These are phyloP conservation scores for Saksenaea vasiformis DNA, from an alignment of 371 early-diverging fungal species.

Conservation along the genomic window DNA sequence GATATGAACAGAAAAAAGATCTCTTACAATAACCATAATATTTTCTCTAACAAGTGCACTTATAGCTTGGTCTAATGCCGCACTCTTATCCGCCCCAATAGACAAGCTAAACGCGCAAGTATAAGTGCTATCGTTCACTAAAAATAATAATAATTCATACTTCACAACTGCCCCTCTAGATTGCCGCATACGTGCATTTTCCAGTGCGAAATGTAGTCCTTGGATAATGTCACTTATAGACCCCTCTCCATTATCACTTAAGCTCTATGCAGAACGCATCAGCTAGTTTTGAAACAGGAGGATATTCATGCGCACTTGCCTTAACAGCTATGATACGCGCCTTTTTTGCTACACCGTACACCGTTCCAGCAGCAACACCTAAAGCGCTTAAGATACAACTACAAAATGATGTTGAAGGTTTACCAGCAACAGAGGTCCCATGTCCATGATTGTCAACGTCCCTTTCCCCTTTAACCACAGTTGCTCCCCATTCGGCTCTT, in stretches of 20 bases:
- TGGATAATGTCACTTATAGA: constrained; percentile 54
- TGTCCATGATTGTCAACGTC: constrained; percentile 65
- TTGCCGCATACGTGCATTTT: constrained; percentile 85
- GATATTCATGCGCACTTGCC: neutral
- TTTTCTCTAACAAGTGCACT: constrained; percentile 11
- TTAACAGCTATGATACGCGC: constrained; percentile 65
- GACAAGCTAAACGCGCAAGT: constrained; percentile 12
- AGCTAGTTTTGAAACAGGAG: neutral
- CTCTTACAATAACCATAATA: constrained; percentile 9
- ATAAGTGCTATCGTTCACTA: neutral
- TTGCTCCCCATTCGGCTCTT: constrained; percentile 63
- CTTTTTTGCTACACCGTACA: constrained; percentile 62
- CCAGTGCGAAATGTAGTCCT: constrained; percentile 67
- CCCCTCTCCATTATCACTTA: constrained; percentile 48
- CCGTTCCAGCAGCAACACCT: constrained; percentile 49
- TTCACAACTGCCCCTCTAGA: constrained; percentile 75
- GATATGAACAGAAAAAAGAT: neutral
- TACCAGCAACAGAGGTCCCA: constrained; percentile 68
- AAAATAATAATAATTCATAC: neutral
- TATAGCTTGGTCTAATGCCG: constrained; percentile 17
- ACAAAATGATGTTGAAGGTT: neutral
- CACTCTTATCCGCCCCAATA: constrained; percentile 10
- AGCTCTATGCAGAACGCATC: constrained; percentile 18
- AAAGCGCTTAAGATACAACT: neutral
- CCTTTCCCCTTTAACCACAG: constrained; percentile 41